These are phyloP conservation scores for Fusarium oxysporum DNA, from an alignment of 2,329 filamentous ascomycete genomes.

Conservation along the genomic window DNA sequence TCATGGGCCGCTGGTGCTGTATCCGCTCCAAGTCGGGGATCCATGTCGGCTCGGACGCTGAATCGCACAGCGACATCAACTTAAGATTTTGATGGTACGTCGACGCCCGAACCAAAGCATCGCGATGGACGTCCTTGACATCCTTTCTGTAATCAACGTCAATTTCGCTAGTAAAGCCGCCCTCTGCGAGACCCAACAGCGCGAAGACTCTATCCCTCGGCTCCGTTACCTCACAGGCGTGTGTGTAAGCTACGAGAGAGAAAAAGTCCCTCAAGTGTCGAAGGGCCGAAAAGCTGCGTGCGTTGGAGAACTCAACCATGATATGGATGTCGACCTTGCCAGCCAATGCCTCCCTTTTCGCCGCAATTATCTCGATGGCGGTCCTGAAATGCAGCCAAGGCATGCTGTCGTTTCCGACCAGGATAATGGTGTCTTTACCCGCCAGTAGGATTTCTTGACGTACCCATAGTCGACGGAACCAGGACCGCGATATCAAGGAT, in stretches of 20 bases:
- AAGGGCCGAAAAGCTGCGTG: neutral
- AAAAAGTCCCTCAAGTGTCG: conserved; percentile 1
- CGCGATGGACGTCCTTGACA: neutral
- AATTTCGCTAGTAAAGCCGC: neutral
- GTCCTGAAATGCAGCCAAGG: neutral
- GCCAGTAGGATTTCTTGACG: neutral
- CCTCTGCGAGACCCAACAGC: neutral
- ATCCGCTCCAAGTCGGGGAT: conserved; percentile 4
- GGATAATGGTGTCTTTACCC: neutral
- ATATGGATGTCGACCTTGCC: neutral
- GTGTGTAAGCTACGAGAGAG: neutral
- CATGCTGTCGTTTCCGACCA: neutral
- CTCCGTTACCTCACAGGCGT: neutral
- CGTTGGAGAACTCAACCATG: neutral
- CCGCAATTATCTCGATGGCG: neutral
- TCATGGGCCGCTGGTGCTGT: neutral
- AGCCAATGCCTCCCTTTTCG: neutral
- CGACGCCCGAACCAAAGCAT: conserved; percentile 1
- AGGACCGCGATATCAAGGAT: neutral
- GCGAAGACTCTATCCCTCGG: neutral
- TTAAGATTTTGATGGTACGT: conserved; percentile 1
- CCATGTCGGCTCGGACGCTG: neutral
- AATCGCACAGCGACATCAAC: neutral
- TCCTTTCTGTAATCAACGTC: neutral
- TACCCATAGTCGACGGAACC: conserved; percentile 2